Evolutionary conservation across 2,329 filamentous ascomycete species (phyloP).

Genomic region (Emericellopsis cladophorae): DNA sequence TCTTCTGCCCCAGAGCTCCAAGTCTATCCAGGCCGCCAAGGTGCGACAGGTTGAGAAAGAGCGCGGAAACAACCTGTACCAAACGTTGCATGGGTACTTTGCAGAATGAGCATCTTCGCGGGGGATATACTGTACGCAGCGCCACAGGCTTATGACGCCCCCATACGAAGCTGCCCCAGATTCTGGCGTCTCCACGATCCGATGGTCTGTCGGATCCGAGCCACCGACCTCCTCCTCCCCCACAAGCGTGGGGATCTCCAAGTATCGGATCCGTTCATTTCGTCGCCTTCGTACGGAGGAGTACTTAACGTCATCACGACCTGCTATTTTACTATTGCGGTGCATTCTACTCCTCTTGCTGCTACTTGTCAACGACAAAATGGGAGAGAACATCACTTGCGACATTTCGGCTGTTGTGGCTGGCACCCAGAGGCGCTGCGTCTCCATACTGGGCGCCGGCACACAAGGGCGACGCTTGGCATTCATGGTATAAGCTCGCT

Average conservation of each 20-base stretch:
- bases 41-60: slow-evolving; percentile 1
- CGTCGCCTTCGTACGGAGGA: background rate
- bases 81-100: slow-evolving; percentile 4
- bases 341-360: no score
- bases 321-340: background rate
- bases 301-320: background rate
- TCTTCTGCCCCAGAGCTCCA: slow-evolving; percentile 16
- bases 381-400: slow-evolving; percentile 1
- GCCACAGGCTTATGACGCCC: no score
- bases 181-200: background rate
- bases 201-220: background rate
- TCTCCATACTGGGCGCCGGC: slow-evolving; percentile 14
- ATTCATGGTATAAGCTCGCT: slow-evolving; percentile 11
- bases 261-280: slow-evolving; percentile 3
- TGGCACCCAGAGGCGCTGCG: slow-evolving; percentile 5
- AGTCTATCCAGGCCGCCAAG: slow-evolving; percentile 16
- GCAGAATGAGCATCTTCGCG: slow-evolving; percentile 1
- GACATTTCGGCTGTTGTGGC: no score
- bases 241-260: background rate
- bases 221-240: background rate
- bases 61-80: slow-evolving; percentile 5
- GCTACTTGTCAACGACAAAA: background rate
- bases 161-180: no score
- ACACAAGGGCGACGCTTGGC: slow-evolving; percentile 17
- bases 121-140: background rate